Evolutionary conservation across 331 rosid genomes (phyloP).

Genomic region (Quercus lobata): DNA sequence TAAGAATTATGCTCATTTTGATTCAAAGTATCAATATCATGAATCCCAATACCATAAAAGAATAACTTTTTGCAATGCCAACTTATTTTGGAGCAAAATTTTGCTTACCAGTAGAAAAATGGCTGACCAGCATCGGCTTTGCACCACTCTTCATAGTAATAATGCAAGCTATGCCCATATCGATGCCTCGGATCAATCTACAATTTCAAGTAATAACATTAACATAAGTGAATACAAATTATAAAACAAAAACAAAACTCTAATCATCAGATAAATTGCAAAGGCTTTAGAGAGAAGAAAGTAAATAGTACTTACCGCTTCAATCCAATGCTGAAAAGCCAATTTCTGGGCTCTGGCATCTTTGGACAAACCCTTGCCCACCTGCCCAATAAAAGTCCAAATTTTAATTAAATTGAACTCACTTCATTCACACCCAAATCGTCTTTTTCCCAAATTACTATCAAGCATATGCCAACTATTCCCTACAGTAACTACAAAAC

Average conservation of each 20-base stretch:
- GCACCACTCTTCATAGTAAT: slow-evolving; percentile 77
- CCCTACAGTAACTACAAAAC: not conserved
- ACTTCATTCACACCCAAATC: not conserved
- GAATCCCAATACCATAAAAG: not conserved
- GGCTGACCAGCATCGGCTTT: slow-evolving; percentile 82
- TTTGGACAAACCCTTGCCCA: slow-evolving; percentile 79
- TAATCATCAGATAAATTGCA: not conserved
- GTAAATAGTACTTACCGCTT: slow-evolving; percentile 56
- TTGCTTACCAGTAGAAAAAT: slow-evolving; percentile 78
- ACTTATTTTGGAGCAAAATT: not conserved
- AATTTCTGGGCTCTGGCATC: slow-evolving; percentile 86
- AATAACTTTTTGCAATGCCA: not conserved
- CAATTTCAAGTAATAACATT: slow-evolving; percentile 2
- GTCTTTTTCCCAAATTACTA: not conserved
- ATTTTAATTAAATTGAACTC: slow-evolving; percentile 3
- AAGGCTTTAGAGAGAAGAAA: not conserved
- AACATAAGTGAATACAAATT: not conserved
- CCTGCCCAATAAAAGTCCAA: slow-evolving; percentile 45
- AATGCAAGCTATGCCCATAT: slow-evolving; percentile 85
- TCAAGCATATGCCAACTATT: not conserved
- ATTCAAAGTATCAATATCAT: too few relatives aligned
- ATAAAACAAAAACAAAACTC: not conserved
- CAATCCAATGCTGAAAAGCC: slow-evolving; percentile 98
- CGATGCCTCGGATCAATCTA: slow-evolving; percentile 98
- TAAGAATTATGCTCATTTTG: too few relatives aligned